These are phyloP conservation scores for Gossypium gossypioides DNA, from an alignment of 441 rosid genomes.

Conservation along the genomic window DNA sequence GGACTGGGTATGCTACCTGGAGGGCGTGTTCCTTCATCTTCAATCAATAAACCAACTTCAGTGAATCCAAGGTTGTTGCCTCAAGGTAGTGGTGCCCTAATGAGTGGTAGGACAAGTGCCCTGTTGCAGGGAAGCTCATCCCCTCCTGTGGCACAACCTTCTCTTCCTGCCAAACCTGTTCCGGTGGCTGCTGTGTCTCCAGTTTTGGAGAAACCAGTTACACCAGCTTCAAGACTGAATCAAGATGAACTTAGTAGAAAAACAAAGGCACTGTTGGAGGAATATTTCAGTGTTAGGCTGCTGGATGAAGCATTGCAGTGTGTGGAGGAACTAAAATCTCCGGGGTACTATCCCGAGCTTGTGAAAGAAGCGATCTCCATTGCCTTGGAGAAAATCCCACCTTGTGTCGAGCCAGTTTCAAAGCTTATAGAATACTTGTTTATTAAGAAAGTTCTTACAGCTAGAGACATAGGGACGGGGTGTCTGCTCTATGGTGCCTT, in stretches of 20 bases:
- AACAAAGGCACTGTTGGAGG: conserved; percentile 58
- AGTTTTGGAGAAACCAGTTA: conserved; percentile 32
- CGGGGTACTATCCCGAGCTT: conserved; percentile 59
- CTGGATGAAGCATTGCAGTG: conserved; percentile 71
- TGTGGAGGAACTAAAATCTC: conserved; percentile 58
- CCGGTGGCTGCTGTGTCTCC: background rate
- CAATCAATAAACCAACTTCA: conserved; percentile 36
- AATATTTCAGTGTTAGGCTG: conserved; percentile 45
- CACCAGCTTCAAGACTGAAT: conserved; percentile 32
- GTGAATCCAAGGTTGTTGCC: conserved; percentile 56
- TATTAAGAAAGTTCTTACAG: conserved; percentile 38
- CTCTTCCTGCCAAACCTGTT: conserved; percentile 19
- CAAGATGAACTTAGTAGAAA: conserved; percentile 42
- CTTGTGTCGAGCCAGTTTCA: conserved; percentile 42
- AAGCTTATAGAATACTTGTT: conserved; percentile 48
- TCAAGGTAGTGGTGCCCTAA: conserved; percentile 59
- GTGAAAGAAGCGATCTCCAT: conserved; percentile 72
- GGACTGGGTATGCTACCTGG: conserved; percentile 32
- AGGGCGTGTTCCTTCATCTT: conserved; percentile 34
- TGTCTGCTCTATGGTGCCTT: conserved; percentile 55
- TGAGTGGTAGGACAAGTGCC: conserved; percentile 62
- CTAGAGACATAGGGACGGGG: conserved; percentile 51
- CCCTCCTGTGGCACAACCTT: conserved; percentile 19
- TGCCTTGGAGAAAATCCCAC: conserved; percentile 64
- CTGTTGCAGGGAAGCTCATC: conserved; percentile 46